A percentile compares a stretch with the other conserved stretches of the same genome.
These are phyloP conservation scores for Dipteronia dyeriana DNA, from an alignment of 345 rosid genomes.

Conservation along the genomic window DNA sequence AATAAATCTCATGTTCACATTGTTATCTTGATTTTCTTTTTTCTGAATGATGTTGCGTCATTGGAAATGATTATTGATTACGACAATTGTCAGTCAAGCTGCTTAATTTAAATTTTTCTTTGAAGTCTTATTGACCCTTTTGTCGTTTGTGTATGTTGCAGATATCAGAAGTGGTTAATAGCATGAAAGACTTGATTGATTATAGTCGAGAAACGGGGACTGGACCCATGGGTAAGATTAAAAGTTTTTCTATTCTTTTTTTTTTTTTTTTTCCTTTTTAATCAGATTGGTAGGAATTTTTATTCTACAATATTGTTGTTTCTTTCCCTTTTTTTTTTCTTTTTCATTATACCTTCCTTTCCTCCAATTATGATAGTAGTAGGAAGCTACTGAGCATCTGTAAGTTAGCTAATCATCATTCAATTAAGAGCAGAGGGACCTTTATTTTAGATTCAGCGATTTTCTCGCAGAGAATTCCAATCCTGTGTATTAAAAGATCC, in stretches of 20 bases:
- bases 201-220: constrained; percentile 87
- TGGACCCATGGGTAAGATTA: constrained; percentile 94
- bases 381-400: not conserved
- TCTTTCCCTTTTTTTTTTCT: not conserved
- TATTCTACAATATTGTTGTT: not conserved
- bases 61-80: not conserved
- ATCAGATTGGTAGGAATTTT: not conserved
- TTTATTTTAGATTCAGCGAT: not conserved
- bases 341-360: not conserved
- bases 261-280: not conserved
- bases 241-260: not conserved
- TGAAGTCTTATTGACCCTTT: not conserved
- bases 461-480: not conserved
- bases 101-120: not conserved
- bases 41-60: not conserved
- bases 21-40: not conserved
- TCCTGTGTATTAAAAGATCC: not conserved
- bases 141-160: constrained; percentile 30
- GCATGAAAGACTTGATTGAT: constrained; percentile 99
- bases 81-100: not conserved
- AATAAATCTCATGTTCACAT: not conserved
- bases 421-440: not conserved
- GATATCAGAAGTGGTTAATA: constrained; percentile 98
- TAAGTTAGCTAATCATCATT: not conserved
- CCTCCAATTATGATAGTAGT: not conserved